Evolutionary conservation across 345 rosid genomes (phyloP).

Genomic region (Anastatica hierochuntica): DNA sequence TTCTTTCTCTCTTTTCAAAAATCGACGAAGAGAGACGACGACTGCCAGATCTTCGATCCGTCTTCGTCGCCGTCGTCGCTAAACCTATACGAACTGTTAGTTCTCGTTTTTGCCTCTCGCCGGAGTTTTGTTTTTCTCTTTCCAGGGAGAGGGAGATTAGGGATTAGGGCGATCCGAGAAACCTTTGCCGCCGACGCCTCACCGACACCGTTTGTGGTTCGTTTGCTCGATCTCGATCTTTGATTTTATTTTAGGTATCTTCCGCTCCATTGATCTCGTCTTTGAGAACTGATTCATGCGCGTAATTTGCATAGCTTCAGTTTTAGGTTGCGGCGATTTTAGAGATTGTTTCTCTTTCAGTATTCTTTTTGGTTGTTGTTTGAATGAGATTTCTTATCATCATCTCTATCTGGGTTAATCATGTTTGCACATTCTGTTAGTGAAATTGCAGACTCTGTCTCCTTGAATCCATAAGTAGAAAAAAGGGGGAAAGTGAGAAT

Average conservation of each 20-base stretch:
- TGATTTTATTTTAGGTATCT: not conserved
- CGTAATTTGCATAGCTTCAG: not conserved
- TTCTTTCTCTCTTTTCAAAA: slow-evolving; percentile 3
- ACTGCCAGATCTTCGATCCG: slow-evolving; percentile 25
- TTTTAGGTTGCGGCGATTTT: not conserved
- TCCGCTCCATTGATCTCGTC: slow-evolving; percentile 20
- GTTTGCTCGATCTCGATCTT: slow-evolving; percentile 13
- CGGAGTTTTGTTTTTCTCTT: not conserved
- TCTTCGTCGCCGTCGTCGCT: slow-evolving; percentile 11
- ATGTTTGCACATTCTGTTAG: no score
- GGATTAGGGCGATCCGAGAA: slow-evolving; percentile 7
- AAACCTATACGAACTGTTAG: slow-evolving; percentile 5
- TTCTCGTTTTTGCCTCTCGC: not conserved
- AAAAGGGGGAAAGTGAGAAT: no score
- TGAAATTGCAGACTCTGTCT: no score
- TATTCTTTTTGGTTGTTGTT: no score
- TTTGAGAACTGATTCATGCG: not conserved
- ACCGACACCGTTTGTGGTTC: slow-evolving; percentile 19
- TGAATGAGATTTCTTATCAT: no score
- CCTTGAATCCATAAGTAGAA: no score
- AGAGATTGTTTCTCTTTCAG: no score
- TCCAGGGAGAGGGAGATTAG: not conserved
- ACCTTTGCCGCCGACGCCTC: not conserved
- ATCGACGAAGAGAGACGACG: slow-evolving; percentile 2
- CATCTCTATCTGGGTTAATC: no score